Evolutionary conservation across 2,329 filamentous ascomycete genomes (phyloP).

Genomic region (Ceratocystis huliohia): DNA sequence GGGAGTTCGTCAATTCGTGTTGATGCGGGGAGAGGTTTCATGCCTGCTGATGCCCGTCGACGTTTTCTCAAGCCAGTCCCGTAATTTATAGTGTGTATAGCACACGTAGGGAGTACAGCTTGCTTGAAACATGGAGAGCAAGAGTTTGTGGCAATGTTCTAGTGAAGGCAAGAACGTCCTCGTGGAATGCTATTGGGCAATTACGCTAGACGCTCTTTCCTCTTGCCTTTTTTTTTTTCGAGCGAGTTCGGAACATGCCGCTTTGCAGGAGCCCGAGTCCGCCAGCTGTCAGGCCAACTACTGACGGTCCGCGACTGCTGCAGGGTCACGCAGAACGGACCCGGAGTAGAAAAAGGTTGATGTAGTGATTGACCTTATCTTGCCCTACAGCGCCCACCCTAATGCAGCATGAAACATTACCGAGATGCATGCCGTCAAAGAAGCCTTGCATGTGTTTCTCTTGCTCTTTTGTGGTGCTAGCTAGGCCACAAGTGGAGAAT

Average conservation of each 20-base stretch:
- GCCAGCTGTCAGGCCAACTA: background rate
- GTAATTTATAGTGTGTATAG: background rate
- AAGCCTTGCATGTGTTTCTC: background rate
- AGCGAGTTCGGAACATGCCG: background rate
- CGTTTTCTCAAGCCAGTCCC: background rate
- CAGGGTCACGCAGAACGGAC: background rate
- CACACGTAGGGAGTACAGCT: background rate
- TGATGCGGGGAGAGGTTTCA: constrained; percentile 1
- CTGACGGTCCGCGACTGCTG: background rate
- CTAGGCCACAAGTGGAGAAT: background rate
- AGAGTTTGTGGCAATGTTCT: background rate
- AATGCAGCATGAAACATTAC: constrained; percentile 6
- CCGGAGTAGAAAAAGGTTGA: too few relatives aligned
- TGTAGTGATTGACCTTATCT: background rate
- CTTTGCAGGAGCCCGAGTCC: background rate
- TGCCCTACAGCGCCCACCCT: background rate
- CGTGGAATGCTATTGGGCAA: background rate
- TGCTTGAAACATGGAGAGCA: background rate
- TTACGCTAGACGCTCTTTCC: background rate
- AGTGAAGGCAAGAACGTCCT: background rate
- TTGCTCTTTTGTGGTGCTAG: background rate
- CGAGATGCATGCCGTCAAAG: background rate
- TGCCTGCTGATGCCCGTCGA: background rate
- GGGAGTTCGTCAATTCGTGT: background rate
- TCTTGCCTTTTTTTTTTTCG: background rate